Percentiles rank a stretch among this genome's conserved stretches.
phyloP scores from a whole-genome alignment of 768 basidiomycete genomes.

The Boletus tylopilopsis region DNA sequence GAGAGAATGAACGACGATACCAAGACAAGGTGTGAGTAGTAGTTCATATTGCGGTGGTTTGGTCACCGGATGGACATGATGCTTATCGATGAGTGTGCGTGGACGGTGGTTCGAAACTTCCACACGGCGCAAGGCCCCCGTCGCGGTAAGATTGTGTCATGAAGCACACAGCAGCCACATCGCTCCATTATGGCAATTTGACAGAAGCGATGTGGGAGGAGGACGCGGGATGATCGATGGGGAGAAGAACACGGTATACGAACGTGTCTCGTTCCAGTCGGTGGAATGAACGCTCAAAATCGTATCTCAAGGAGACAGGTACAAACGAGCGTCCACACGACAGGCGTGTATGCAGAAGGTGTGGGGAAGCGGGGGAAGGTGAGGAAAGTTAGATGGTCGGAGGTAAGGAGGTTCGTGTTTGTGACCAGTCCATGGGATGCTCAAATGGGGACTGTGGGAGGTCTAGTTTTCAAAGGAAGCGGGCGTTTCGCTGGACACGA shows the following conservation, averaged over 20 bases:
- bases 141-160: conserved; percentile 1
- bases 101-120: conserved; percentile 2
- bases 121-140: conserved; percentile 9
- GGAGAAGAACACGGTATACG: conserved; percentile 4
- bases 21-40: background rate
- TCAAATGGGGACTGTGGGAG: no score
- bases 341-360: conserved; percentile 4
- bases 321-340: background rate
- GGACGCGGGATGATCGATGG: conserved; percentile 15
- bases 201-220: conserved; percentile 23
- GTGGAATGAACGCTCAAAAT: conserved; percentile 4
- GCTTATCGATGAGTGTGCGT: conserved; percentile 2
- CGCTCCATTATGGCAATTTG: conserved; percentile 17
- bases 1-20: background rate
- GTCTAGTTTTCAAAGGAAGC: background rate
- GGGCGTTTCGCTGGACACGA: background rate
- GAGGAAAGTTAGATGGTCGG: conserved; percentile 10
- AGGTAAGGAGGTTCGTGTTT: conserved; percentile 5
- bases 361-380: conserved; percentile 26
- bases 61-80: background rate
- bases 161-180: conserved; percentile 15
- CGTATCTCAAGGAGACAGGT: background rate
- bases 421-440: background rate
- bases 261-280: conserved; percentile 6
- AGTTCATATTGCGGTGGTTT: background rate